Base-by-base conservation (phyloP, 2,329 filamentous ascomycete species). In the Ophiostoma piceae region DNA sequence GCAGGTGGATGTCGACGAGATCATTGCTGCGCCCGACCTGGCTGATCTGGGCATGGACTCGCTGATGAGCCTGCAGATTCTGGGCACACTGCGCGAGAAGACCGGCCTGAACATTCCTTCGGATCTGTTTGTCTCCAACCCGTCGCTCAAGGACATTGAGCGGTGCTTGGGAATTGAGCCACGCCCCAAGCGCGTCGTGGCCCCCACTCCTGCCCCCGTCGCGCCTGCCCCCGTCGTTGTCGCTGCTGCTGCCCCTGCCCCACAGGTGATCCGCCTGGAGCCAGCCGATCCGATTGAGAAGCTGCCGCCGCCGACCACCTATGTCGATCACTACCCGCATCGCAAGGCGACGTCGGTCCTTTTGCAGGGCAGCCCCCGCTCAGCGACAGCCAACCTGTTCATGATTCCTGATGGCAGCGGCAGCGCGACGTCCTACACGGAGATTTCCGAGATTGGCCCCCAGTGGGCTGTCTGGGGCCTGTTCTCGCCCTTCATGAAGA, bases 401-500 rank as follows among this genome's bases (percentile, higher is more conserved):
- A 83, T 86, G 78, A 77, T 86, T 22, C 84, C 84, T 16, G 84
- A 86, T 70, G 84, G 84, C 62, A 84, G 83, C 68, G 88, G 79
- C 76, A 83, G 85, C 69, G 88, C 88, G 12, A 90, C 88, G n/a
- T 90, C 87, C 1, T 91, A 91, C 79, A 85, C 85, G 70, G 83
- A 83, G 74, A 86, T 88, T 66, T 81, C 84, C 64, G 84, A 85
- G 73, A 76, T 86, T n/a, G 78, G 79, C 16, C 71, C 78, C 22
- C 74, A 80, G 41, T 78, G 83, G 71, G 81, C 80, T n/a, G 80
- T 87, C 43, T 83, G 81, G 75, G 85, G 83, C 22, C 80, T 91
- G 73, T 90, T 90, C 78, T 91, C 87, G 67, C 89, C 89, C 4
- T 91, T 88, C 80, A 88, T 90, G 86, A 90, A 87, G 79, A 85